Base-by-base conservation (phyloP, 306 rosid genomes). In the Erythrophleum fordii region DNA sequence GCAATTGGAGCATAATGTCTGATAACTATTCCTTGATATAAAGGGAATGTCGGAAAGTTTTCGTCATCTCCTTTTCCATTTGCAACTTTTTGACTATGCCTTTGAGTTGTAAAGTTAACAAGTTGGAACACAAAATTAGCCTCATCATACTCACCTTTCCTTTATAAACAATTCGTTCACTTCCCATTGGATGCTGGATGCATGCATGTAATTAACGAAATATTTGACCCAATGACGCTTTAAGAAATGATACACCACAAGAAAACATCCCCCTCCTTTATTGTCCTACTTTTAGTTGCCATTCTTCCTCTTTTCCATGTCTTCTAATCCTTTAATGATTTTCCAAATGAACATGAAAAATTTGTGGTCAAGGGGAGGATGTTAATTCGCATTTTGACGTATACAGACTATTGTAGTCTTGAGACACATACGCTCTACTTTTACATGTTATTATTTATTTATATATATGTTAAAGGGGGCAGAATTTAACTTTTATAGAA, bases 41-140 rank as follows among this genome's bases (percentile, higher is more conserved):
- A 76, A 82, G 87, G 22, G 84, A 83, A 85, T 84, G 92, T 72
- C 81, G 89, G 83, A 73, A 79, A 68, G 87, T 69, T 34, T 42
- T 58, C 37, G 5, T 34, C 16, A 28, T 58, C 12, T 37, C 72
- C 62, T n/a, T 56, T 72, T 62, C 58, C 31, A 8, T 51, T 87
- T 45, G 16, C 56, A 52, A 64, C 58, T 39, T 51, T 71, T 75
- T 51, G 53, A 39, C 77, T 78, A 37, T 55, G 71, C 35, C 69
- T 76, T 44, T 25, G 31, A 6, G 5, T 8, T 83, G 60, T 53
- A 77, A 82, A 18, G 4, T 55, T 46, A 11, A 22, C 6, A 71
- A 78, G 81, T 84, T 70, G 78, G 83, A 88, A 74, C 81, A 77
- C 86, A 70, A 70, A 61, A 80, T 81, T 80, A 70, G 51, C 82